These are phyloP conservation scores for Sabuloglossum arenarium DNA, from an alignment of 495 filamentous ascomycete species.

Conservation along the genomic window DNA sequence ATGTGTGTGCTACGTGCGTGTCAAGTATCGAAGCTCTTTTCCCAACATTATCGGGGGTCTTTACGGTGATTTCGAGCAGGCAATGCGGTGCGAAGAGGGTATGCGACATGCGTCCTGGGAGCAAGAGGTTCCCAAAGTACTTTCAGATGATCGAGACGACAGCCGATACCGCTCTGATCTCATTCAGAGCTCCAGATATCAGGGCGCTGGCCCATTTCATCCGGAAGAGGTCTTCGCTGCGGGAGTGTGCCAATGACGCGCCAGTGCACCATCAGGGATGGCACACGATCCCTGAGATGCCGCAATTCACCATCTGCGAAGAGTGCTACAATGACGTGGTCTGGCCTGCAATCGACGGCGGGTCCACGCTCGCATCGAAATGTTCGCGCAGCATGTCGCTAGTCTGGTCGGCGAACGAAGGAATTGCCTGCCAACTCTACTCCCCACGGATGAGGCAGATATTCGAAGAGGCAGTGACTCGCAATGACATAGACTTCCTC, in stretches of 20 bases:
- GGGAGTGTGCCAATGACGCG: constrained; percentile 33
- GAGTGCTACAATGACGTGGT: constrained; percentile 20
- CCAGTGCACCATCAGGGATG: constrained; percentile 26
- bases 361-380: neutral
- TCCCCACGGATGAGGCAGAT: neutral
- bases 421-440: neutral
- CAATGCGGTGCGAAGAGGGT: constrained; percentile 16
- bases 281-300: constrained; percentile 40
- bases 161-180: constrained; percentile 21
- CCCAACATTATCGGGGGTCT: constrained; percentile 27
- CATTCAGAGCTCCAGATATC: constrained; percentile 21
- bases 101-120: constrained; percentile 21
- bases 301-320: constrained; percentile 46
- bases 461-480: neutral
- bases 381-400: neutral
- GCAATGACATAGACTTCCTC: neutral
- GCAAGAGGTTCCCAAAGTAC: neutral
- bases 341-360: neutral
- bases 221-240: constrained; percentile 25
- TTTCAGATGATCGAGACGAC: constrained; percentile 23
- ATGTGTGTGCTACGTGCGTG: constrained; percentile 32
- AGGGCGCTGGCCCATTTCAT: constrained; percentile 28
- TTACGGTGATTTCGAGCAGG: constrained; percentile 16
- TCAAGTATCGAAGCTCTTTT: constrained; percentile 29
- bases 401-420: neutral